Evolutionary conservation across 768 basidiomycete species (phyloP), one percentile per base, ranked within the genome.

Genomic region (Kwoniella newhampshirensis): DNA sequence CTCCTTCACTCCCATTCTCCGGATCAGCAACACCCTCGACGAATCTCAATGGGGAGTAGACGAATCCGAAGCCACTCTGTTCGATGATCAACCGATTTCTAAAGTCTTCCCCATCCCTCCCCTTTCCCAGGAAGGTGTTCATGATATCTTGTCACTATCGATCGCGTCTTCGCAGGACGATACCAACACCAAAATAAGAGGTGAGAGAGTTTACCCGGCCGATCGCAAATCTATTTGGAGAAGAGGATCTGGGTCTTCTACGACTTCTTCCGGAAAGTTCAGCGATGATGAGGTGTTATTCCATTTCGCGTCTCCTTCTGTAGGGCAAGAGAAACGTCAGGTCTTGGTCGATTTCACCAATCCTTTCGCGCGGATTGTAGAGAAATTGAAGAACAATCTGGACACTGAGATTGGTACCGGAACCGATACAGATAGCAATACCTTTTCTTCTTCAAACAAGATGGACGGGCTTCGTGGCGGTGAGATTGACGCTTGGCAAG

Each of bases 1-100:
- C 3, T 58, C 56, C 40, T 58, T 58, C 23, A 36, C 56, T 0
- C 56, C 56, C 21, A 58, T 58, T 21, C 17, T 58, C 5, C n/a
- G 56, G n/a, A 41, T n/a, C 30, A 35, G 46, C 12, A 23, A 39
- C 13, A 23, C 43, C 4, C 23, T 56, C 3, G 21, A 44, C 3
- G 54, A 56, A 8, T 47, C 45, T 2, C 35, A 56, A 18, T 56
- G 54, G 54, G 54, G 56, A 8, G 43, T 37, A 15, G 28, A 18
- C 9, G 49, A 43, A 25, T 23, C 28, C 18, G 7, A 37, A 21
- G 47, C 43, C 5, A 45, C 23, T 20, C 18, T 58, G 42, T 51
- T 58, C 8, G 56, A 58, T 46, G 42, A 44, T 23, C 32, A 51
- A 26, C 56, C 56, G 11, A 46, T 58, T 4, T 49, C 46, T 7